phyloP scores from a whole-genome alignment of 345 rosid genomes.

The Linum lewisii region DNA sequence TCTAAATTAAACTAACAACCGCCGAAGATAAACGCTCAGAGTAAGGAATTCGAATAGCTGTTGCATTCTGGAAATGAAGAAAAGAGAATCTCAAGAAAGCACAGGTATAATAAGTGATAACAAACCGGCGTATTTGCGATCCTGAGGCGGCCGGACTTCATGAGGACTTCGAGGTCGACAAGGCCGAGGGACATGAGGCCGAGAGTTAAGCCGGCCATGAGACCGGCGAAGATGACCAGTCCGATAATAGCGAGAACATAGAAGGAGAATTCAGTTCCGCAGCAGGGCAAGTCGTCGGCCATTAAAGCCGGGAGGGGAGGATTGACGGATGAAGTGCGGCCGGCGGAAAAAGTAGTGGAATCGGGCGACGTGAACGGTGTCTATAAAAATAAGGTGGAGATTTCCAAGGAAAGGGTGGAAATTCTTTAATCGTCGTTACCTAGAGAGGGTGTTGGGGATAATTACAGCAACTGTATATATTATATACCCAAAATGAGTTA shows the following conservation, averaged over 20 bases:
- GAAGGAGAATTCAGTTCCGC: slow-evolving; percentile 39
- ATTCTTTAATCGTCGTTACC: neutral
- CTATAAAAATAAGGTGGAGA: too few relatives aligned
- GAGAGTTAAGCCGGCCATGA: slow-evolving; percentile 91
- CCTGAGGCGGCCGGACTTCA: slow-evolving; percentile 80
- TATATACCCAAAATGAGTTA: too few relatives aligned
- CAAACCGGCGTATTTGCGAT: slow-evolving; percentile 67
- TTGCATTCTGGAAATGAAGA: too few relatives aligned
- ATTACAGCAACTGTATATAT: too few relatives aligned
- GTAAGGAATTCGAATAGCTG: too few relatives aligned
- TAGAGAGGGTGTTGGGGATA: too few relatives aligned
- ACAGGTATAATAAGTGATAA: neutral
- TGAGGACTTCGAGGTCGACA: slow-evolving; percentile 95
- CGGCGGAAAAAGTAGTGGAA: neutral
- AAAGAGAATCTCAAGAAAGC: neutral
- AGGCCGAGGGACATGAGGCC: slow-evolving; percentile 95
- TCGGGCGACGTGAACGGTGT: too few relatives aligned
- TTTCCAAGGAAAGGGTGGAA: neutral
- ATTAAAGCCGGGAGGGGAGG: neutral
- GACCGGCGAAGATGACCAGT: slow-evolving; percentile 67
- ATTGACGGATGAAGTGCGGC: neutral
- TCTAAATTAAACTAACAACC: too few relatives aligned
- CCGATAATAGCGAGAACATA: slow-evolving; percentile 39
- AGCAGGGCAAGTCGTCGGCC: slow-evolving; percentile 36
- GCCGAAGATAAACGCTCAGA: too few relatives aligned